Evolutionary conservation across 2,329 filamentous ascomycete species (phyloP).

Genomic region (Aureobasidium pullulans): DNA sequence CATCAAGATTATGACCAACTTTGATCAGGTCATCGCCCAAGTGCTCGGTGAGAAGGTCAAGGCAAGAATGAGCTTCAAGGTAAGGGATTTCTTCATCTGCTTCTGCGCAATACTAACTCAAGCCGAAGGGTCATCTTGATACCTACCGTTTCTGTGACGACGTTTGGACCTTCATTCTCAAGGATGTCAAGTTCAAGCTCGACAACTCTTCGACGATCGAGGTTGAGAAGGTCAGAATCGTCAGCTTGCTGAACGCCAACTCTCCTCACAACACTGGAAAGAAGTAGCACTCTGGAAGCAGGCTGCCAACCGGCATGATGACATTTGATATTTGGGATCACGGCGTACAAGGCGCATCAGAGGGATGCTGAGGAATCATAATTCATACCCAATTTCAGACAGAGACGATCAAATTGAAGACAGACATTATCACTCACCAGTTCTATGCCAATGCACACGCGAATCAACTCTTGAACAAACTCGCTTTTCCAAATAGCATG

Average conservation of each 20-base stretch:
- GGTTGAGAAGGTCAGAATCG: conserved; percentile 95
- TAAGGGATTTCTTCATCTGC: neutral
- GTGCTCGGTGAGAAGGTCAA: conserved; percentile 89
- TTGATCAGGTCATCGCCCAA: conserved; percentile 88
- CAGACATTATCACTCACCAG: no score
- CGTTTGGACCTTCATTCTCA: conserved; percentile 98
- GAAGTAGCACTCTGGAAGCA: neutral
- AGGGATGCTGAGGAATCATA: neutral
- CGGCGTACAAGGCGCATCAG: neutral
- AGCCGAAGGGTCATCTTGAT: conserved; percentile 75
- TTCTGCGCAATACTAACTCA: neutral
- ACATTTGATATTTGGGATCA: neutral
- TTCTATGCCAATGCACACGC: no score
- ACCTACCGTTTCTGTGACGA: conserved; percentile 99
- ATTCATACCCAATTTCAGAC: neutral
- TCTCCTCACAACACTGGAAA: conserved; percentile 1
- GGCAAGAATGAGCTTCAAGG: conserved; percentile 55
- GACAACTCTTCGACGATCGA: conserved; percentile 65
- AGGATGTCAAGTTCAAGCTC: conserved; percentile 98
- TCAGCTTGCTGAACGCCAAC: conserved; percentile 51
- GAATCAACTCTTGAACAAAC: no score
- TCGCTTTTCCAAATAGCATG: no score
- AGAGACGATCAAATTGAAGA: neutral
- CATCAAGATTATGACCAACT: conserved; percentile 96
- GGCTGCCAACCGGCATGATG: neutral